Percentiles rank a stretch among this genome's conserved stretches.
These are phyloP conservation scores for Solanum ahanhuiri DNA, from an alignment of 257 asterid genomes.

Conservation along the genomic window DNA sequence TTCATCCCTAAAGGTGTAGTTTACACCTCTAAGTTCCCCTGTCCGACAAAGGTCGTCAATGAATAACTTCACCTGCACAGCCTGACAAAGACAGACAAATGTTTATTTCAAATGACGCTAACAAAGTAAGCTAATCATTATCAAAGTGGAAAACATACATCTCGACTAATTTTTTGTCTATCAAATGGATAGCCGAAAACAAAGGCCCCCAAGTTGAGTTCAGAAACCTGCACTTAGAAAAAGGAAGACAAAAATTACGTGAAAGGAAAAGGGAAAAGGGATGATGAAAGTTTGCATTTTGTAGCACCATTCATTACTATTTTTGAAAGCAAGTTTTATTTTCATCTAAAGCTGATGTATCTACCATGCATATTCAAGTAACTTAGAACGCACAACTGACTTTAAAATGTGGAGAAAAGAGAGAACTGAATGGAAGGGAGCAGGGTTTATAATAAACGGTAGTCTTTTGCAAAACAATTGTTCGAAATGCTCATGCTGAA, in stretches of 20 bases:
- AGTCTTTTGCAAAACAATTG: not conserved
- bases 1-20: constrained; percentile 78
- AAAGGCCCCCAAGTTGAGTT: constrained; percentile 45
- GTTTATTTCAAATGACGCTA: not conserved
- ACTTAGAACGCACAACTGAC: not conserved
- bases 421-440: not conserved
- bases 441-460: not conserved
- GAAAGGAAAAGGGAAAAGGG: not conserved
- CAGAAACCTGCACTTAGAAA: constrained; percentile 42
- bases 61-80: constrained; percentile 53
- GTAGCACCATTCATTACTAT: not conserved
- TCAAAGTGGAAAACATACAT: constrained; percentile 19
- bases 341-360: not conserved
- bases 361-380: not conserved
- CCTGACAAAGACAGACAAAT: constrained; percentile 28
- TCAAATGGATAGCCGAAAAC: constrained; percentile 61
- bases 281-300: not conserved
- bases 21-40: constrained; percentile 59
- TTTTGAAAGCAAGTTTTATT: not conserved
- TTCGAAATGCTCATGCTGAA: not conserved
- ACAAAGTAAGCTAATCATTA: not conserved
- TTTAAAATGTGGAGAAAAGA: not conserved
- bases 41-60: constrained; percentile 55
- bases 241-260: not conserved
- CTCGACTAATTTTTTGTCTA: constrained; percentile 26